A percentile compares a stretch with the other conserved stretches of the same genome.
These are phyloP conservation scores for Phaeosphaeriaceae sp. DNA, from an alignment of 2,329 filamentous ascomycete species.

Conservation along the genomic window DNA sequence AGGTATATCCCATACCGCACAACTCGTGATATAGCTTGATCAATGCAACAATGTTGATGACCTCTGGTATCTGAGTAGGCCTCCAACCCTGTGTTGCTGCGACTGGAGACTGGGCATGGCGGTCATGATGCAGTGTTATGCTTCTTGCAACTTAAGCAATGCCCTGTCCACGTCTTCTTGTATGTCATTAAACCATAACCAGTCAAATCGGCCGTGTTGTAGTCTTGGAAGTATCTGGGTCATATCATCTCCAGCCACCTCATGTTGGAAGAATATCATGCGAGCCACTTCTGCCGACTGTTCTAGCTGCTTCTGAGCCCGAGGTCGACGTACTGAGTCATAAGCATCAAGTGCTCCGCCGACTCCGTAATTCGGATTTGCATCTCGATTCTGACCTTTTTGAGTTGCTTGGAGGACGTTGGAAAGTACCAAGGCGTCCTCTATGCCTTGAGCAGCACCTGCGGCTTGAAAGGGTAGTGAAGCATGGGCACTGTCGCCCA, in stretches of 20 bases:
- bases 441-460: conserved; percentile 30
- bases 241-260: conserved; percentile 14
- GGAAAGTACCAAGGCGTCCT: conserved; percentile 34
- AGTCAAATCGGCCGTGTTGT: conserved; percentile 17
- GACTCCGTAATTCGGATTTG: not conserved
- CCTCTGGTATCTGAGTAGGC: too few species aligned
- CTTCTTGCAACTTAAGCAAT: not conserved
- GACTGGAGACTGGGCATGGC: too few species aligned
- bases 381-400: not conserved
- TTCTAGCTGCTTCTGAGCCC: conserved; percentile 21
- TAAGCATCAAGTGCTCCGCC: conserved; percentile 23
- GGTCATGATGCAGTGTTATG: not conserved
- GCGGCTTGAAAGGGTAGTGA: conserved; percentile 29
- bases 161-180: conserved; percentile 14
- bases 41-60: too few species aligned
- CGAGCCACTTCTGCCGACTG: not conserved
- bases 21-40: too few species aligned
- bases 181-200: conserved; percentile 29
- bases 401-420: conserved; percentile 15
- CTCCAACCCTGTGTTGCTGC: too few species aligned
- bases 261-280: conserved; percentile 16
- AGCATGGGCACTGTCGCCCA: conserved; percentile 36
- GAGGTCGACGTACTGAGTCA: conserved; percentile 24
- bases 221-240: conserved; percentile 3
- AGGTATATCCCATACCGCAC: not conserved